A percentile compares a stretch with the other conserved stretches of the same genome.
Conservation (phyloP, 352 stramenopile species). For the Thalassiosira allenii region DNA sequence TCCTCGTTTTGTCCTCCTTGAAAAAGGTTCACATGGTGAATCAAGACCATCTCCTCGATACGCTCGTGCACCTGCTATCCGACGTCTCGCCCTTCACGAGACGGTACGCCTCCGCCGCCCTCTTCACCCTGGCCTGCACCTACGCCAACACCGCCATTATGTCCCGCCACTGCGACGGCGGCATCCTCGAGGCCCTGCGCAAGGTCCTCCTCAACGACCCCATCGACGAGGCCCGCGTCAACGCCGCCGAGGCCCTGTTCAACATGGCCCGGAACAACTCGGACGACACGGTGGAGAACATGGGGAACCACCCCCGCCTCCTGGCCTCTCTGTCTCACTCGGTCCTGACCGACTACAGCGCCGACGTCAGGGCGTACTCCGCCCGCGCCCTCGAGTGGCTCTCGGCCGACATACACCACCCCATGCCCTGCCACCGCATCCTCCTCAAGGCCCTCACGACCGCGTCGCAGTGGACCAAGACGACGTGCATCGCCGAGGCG, state of each 20-base stretch:
- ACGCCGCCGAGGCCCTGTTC: slow-evolving; percentile 65
- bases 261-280: slow-evolving; percentile 67
- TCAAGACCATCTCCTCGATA: slow-evolving; percentile 64
- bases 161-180: slow-evolving; percentile 60
- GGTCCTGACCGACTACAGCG: slow-evolving; percentile 62
- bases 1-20: too few relatives aligned
- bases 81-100: slow-evolving; percentile 69
- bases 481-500: slow-evolving; percentile 60
- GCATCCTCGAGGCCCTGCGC: slow-evolving; percentile 60
- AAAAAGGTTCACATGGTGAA: slow-evolving; percentile 65
- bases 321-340: slow-evolving; percentile 61
- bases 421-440: slow-evolving; percentile 47
- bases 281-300: slow-evolving; percentile 59
- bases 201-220: slow-evolving; percentile 64
- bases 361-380: slow-evolving; percentile 60
- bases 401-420: slow-evolving; percentile 59
- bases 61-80: slow-evolving; percentile 56
- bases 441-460: slow-evolving; percentile 56
- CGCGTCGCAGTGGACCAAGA: slow-evolving; percentile 66
- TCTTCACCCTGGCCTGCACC: slow-evolving; percentile 73
- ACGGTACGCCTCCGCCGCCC: slow-evolving; percentile 63
- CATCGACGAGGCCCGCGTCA: slow-evolving; percentile 61
- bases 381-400: slow-evolving; percentile 62
- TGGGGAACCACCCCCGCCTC: slow-evolving; percentile 60
- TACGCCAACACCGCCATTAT: slow-evolving; percentile 65